These are phyloP conservation scores for Phanerochaete sordida DNA, from an alignment of 768 basidiomycete genomes.

Conservation along the genomic window DNA sequence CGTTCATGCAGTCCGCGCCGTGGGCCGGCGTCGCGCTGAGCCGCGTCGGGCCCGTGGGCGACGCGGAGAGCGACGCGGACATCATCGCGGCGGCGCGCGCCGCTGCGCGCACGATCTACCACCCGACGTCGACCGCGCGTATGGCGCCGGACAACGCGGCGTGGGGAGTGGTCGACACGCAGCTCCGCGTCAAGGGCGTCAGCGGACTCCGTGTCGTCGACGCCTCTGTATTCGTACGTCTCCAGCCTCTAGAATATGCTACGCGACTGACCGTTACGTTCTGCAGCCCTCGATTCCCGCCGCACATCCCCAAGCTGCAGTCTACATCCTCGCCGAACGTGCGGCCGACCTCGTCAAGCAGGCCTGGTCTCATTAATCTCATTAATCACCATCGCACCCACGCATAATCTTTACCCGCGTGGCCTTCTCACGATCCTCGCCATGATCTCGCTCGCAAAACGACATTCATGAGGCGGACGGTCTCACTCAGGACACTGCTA, in stretches of 20 bases:
- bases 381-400: too few relatives aligned
- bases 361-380: neutral
- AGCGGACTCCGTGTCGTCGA: conserved; percentile 19
- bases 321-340: conserved; percentile 10
- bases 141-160: conserved; percentile 11
- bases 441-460: neutral
- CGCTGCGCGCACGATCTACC: conserved; percentile 2
- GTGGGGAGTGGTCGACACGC: conserved; percentile 19
- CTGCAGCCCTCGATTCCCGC: conserved; percentile 8
- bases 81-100: neutral
- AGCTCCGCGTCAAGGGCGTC: conserved; percentile 17
- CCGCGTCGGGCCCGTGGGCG: neutral
- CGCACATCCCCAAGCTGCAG: conserved; percentile 1
- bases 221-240: conserved; percentile 20
- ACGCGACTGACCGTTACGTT: neutral
- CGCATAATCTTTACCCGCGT: too few relatives aligned
- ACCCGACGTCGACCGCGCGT: conserved; percentile 15
- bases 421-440: neutral
- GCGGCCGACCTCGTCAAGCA: conserved; percentile 11
- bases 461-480: neutral
- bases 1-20: neutral
- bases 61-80: conserved; percentile 5
- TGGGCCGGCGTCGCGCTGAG: conserved; percentile 7
- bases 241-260: neutral
- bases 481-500: neutral